Evolutionary conservation across 345 rosid genomes (phyloP).

Genomic region (Leavenworthia alabamica): DNA sequence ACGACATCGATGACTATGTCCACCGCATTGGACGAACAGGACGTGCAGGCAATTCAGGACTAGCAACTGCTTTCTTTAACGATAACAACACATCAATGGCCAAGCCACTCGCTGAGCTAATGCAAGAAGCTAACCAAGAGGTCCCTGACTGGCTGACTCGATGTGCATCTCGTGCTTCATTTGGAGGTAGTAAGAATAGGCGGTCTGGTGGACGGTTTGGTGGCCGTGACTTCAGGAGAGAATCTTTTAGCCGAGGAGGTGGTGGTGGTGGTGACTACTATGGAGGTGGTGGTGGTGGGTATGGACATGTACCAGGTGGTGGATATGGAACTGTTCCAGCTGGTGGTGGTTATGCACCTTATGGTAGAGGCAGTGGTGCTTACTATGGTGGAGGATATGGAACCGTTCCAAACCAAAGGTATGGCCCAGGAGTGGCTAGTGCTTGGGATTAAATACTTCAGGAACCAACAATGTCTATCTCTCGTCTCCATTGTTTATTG

Average conservation of each 20-base stretch:
- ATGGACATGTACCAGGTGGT: too few relatives aligned
- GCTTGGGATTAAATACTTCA: slow-evolving; percentile 53
- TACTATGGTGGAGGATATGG: slow-evolving; percentile 46
- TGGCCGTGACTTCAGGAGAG: slow-evolving; percentile 87
- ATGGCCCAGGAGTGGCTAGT: slow-evolving; percentile 58
- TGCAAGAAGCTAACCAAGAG: slow-evolving; percentile 96
- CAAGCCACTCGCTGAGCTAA: slow-evolving; percentile 64
- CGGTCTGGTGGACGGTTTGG: slow-evolving; percentile 84
- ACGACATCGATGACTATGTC: slow-evolving; percentile 95
- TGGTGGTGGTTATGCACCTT: slow-evolving; percentile 24
- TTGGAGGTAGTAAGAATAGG: slow-evolving; percentile 49
- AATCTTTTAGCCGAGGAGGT: slow-evolving; percentile 47
- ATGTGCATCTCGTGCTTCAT: slow-evolving; percentile 64
- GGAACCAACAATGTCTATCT: slow-evolving; percentile 6
- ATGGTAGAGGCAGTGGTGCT: slow-evolving; percentile 52
- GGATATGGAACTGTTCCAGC: too few relatives aligned
- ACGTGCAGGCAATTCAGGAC: slow-evolving; percentile 87
- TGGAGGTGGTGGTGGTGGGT: slow-evolving; percentile 59
- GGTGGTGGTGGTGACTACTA: slow-evolving; percentile 52
- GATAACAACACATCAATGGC: slow-evolving; percentile 71
- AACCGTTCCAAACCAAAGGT: slow-evolving; percentile 35
- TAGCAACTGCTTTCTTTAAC: slow-evolving; percentile 97
- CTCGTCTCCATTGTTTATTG: slow-evolving; percentile 18
- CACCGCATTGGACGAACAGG: slow-evolving; percentile 98
- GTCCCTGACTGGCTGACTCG: slow-evolving; percentile 91